Evolutionary conservation across 2,329 filamentous ascomycete species (phyloP), one percentile per base, ranked within the genome.

Genomic region (Sporothrix humicola): DNA sequence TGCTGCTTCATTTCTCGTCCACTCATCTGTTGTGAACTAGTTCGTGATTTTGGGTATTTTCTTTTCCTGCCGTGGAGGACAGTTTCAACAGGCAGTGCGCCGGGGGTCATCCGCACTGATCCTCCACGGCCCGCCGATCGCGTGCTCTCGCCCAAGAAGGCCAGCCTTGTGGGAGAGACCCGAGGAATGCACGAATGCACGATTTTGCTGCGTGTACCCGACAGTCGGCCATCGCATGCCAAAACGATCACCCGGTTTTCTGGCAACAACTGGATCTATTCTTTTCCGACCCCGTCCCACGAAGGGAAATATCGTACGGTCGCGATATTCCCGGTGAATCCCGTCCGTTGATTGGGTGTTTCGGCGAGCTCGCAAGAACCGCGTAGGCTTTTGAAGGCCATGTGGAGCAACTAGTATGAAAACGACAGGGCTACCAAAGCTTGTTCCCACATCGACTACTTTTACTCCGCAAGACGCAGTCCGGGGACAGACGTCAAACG

Each of bases 321-420:
- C 42, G 13, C 7, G 13, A 42, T 44, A n/a, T 63, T 44, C 23
- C 56, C 56, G 56, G 15, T 42, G 17, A n/a, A n/a, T 10, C 15
- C 58, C 5, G 31, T 37, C 31, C 31, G 31, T 37, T 37, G 31
- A 63, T 44, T 20, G 58, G 23, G 31, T 15, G 26, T 44, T 17
- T n/a, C 7, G 58, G 15, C 10, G 31, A 3, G 10, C 10, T 17
- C 6, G 2, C 58, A 63, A 37, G 15, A n/a, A 42, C 15, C 17
- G 37, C 31, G 37, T 31, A 17, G 31, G 6, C 13, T 37, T 63
- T 42, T 63, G 26, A 20, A 7, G 58, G 13, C 37, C 37, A 63
- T 63, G 58, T 63, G 58, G 58, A 7, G 31, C 58, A 20, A 12
- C 58, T 63, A 63, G 37, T n/a, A 63, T 44, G 31, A 63, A 63